Percentiles rank a stretch among this genome's conserved stretches.
These are phyloP conservation scores for sunflower (Helianthus annuus) DNA, from an alignment of 129 eudicot species.

Conservation along the genomic window DNA sequence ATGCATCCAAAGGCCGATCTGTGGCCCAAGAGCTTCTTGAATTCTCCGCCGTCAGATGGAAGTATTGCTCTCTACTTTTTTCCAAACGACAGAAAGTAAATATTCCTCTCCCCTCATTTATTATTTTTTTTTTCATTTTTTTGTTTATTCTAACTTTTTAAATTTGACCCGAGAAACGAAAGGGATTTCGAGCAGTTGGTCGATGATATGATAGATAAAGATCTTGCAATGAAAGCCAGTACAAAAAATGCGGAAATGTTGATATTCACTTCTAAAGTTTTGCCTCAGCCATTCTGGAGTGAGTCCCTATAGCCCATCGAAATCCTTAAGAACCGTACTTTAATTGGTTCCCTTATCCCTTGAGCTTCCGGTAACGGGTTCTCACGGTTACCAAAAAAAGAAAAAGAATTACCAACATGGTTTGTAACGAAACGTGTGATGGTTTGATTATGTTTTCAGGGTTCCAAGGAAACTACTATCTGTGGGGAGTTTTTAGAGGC, in stretches of 20 bases:
- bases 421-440: background rate
- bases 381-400: too few species aligned
- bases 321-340: background rate
- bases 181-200: constrained; percentile 48
- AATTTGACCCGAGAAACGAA: constrained; percentile 42
- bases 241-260: constrained; percentile 64
- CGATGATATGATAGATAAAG: constrained; percentile 50
- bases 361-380: too few species aligned
- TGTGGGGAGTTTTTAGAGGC: constrained; percentile 53
- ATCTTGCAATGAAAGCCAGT: constrained; percentile 56
- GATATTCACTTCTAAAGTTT: constrained; percentile 59
- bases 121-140: background rate
- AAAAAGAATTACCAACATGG: background rate
- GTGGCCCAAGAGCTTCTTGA: constrained; percentile 64
- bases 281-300: constrained; percentile 60
- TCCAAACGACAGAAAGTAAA: constrained; percentile 44
- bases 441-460: constrained; percentile 19
- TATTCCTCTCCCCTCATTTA: constrained; percentile 6
- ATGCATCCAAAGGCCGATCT: constrained; percentile 50
- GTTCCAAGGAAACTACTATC: constrained; percentile 32
- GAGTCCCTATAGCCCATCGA: constrained; percentile 11
- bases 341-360: too few species aligned
- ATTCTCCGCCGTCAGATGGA: constrained; percentile 42
- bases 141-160: constrained; percentile 7
- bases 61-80: constrained; percentile 65